These are phyloP conservation scores for Myochromella boudieri DNA, from an alignment of 768 basidiomycete species.

Conservation along the genomic window DNA sequence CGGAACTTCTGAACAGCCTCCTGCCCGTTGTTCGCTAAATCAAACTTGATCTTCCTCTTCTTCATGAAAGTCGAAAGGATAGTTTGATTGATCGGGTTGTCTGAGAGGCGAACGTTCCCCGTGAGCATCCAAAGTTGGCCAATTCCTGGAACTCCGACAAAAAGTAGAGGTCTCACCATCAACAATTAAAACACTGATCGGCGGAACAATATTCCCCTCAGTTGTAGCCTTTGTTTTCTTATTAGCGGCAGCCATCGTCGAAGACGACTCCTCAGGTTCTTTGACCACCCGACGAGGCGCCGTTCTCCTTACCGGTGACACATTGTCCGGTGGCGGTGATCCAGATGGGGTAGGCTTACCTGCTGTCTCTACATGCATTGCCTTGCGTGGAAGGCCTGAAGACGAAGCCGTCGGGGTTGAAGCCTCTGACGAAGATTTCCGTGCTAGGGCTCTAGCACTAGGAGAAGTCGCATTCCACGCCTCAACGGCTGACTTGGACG, in stretches of 20 bases:
- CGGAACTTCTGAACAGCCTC: conserved; percentile 97
- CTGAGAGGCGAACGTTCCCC: conserved; percentile 46
- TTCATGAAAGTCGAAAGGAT: conserved; percentile 97
- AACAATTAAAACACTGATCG: conserved; percentile 96
- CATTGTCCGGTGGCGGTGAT: conserved; percentile 13
- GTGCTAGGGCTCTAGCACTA: conserved; percentile 1
- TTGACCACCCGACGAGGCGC: conserved; percentile 4
- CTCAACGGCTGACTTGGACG: conserved; percentile 13
- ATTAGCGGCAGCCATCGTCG: conserved; percentile 24
- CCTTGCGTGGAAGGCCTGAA: not conserved
- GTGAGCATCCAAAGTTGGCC: too few relatives aligned
- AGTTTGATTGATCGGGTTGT: conserved; percentile 98
- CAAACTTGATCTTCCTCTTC: conserved; percentile 93
- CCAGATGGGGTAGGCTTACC: conserved; percentile 12
- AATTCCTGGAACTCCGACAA: too few relatives aligned
- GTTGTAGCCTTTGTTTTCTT: conserved; percentile 52
- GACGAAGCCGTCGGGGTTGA: not conserved
- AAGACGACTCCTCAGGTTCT: conserved; percentile 2
- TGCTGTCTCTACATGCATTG: not conserved
- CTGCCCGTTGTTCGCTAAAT: conserved; percentile 90
- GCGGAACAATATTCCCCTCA: conserved; percentile 83
- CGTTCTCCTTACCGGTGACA: conserved; percentile 8
- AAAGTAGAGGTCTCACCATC: conserved; percentile 64
- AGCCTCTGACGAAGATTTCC: conserved; percentile 12
- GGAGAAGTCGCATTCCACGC: conserved; percentile 2